phyloP scores from a whole-genome alignment of 495 filamentous ascomycete species.

The Penicillium roqueforti region DNA sequence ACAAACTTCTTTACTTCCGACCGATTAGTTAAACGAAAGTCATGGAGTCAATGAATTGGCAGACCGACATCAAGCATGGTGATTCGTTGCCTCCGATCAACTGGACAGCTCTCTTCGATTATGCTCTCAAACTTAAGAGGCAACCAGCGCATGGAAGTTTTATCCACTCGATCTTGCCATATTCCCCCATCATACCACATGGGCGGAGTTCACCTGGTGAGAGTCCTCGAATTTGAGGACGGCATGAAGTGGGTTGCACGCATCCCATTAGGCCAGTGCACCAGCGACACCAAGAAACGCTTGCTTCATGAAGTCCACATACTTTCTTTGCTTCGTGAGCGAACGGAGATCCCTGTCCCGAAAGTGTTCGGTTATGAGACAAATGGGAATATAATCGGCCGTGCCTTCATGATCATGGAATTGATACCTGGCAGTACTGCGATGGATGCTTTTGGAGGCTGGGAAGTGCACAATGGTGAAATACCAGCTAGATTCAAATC shows the following conservation, averaged over 20 bases:
- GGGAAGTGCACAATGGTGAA: fast-evolving
- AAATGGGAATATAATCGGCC: background rate
- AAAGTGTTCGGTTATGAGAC: background rate
- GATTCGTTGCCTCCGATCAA: no score
- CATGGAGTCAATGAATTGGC: no score
- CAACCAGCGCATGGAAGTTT: no score
- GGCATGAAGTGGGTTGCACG: background rate
- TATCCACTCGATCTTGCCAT: no score
- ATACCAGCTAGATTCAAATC: background rate
- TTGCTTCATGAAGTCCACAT: background rate
- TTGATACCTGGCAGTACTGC: background rate
- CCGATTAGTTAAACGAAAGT: no score
- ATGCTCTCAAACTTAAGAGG: no score
- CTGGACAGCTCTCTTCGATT: no score
- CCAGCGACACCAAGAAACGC: background rate
- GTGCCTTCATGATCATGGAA: background rate
- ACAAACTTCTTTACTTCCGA: no score
- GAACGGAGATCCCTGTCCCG: background rate
- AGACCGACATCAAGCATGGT: no score
- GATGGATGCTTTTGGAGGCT: background rate
- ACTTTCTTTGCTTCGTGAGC: background rate
- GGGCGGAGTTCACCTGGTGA: background rate
- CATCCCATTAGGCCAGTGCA: background rate
- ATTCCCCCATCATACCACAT: background rate
- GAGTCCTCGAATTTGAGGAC: background rate